Percentiles rank a stretch among this genome's conserved stretches.
These are phyloP conservation scores for Populus davidiana DNA, from an alignment of 345 rosid species.

Conservation along the genomic window DNA sequence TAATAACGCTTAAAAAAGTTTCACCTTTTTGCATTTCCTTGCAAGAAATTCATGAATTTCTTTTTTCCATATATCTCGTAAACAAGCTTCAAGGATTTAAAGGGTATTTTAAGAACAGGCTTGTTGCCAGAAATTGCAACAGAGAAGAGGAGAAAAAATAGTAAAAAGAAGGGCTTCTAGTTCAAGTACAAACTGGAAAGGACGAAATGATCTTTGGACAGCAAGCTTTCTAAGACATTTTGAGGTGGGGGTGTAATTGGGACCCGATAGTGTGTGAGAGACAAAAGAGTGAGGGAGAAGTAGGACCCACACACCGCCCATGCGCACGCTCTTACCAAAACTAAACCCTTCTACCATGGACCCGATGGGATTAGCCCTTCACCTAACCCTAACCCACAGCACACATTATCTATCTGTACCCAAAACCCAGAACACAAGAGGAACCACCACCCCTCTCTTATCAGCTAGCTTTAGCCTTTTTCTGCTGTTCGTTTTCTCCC, in stretches of 20 bases:
- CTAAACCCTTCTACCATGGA: conserved; percentile 44
- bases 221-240: conserved; percentile 31
- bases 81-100: neutral
- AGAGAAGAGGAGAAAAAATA: neutral
- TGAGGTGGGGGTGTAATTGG: conserved; percentile 24
- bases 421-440: conserved; percentile 2
- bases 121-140: neutral
- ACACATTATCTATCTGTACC: conserved; percentile 6
- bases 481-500: conserved; percentile 37
- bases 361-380: conserved; percentile 27
- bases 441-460: conserved; percentile 6
- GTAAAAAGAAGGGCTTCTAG: neutral
- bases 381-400: conserved; percentile 60
- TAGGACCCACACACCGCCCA: conserved; percentile 71
- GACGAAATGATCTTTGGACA: conserved; percentile 17
- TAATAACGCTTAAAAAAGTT: conserved; percentile 11
- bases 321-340: conserved; percentile 67
- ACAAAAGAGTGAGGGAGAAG: conserved; percentile 22
- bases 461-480: neutral
- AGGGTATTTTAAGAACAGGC: neutral
- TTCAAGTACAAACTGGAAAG: conserved; percentile 13
- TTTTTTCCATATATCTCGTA: too few species aligned
- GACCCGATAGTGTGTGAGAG: conserved; percentile 32
- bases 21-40: neutral
- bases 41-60: too few species aligned